Base-by-base conservation (phyloP, 306 rosid genomes). In the Quercus berberidifolia region DNA sequence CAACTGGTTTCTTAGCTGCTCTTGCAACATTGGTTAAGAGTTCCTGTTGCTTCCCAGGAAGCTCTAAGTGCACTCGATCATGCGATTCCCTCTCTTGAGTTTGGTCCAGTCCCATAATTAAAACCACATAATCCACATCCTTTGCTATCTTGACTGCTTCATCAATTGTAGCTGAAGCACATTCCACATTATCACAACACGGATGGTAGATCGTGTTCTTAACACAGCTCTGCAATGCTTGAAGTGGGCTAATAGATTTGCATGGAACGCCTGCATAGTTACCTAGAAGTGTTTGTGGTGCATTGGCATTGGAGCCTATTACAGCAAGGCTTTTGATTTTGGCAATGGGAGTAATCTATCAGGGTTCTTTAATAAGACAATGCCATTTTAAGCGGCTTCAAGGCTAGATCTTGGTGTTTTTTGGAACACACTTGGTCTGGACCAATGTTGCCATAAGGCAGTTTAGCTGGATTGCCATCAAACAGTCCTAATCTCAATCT, bases 261-360 rank as follows among this genome's bases (percentile, higher is more conserved):
- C 99, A 95, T 25, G 99, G 97, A 72, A 84, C 90, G 59, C 99
- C 99, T 9, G 86, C 91, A 70, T 95, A 95, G 86, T 93, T 91
- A 81, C 99, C 99, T 0, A 79, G 80, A 69, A 95, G 97, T 31
- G 87, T 86, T 25, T 79, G 68, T 3, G 92, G 78, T 63, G 89
- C 71, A 78, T 95, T 85, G 82, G 92, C 97, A 68, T 91, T 90
- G 70, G 97, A 97, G 76, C 98, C 98, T 9, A 91, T 91, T 5
- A 95, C 87, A 15, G 97, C 97, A 13, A 95, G 30, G 90, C 65
- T 31, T 79, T 83, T 67, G 87, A 73, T 78, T 91, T 90, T 1
- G 91, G 88, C 12, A 93, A 85, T 46, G 99, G 98, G 55, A 93
- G 98, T 64, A 91, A 89, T 65, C 72, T 72, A 20, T 71, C 89